Evolutionary conservation across 805 yeast genomes (phyloP), one percentile per base, ranked within the genome.

Genomic region (Metschnikowia hibisci): DNA sequence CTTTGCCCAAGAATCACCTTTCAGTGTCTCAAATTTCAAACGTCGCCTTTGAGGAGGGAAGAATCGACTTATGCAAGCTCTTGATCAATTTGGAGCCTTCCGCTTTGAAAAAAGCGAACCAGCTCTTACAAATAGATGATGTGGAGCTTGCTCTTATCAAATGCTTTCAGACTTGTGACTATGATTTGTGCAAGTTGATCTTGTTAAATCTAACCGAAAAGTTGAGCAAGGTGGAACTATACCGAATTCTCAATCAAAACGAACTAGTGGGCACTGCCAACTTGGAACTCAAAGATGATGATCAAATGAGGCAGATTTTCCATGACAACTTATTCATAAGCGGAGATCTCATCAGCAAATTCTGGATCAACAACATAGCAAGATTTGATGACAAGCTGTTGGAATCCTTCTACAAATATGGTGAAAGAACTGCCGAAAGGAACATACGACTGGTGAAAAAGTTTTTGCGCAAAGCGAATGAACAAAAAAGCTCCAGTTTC

Each of bases 11-110:
- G 3, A 73, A 82, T 14, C 49, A 48, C 16, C 47, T 67, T 7
- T 71, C 89, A 0, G 81, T 78, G 46, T 76, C 77, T 5, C 67
- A 72, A 22, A 77, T 88, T 22, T 80, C 87, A 0, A 66, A 71
- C 7, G 71, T 77, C 13, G 93, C 96, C 1, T 77, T 75, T 53
- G 82, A 83, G 54, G 97, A 91, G 61, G 98, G 98, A 1, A 70
- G 98, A 22, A 60, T 75, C 9, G 69, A 73, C 18, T 63, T 93
- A 16, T 83, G 96, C 29, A 78, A 82, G 42, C 67, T 74, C 34
- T 61, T 93, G n/a, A 71, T 86, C 10, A 74, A 80, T 38, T 62
- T 80, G 45, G 98, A 93, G 56, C 82, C 85, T 1, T 66, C 73
- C 11, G 74, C 84, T 0, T 66, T 71, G 6, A 73, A 77, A 44